These are phyloP conservation scores for Ambrosia trifida DNA, from an alignment of 129 eudicot genomes.

Conservation along the genomic window DNA sequence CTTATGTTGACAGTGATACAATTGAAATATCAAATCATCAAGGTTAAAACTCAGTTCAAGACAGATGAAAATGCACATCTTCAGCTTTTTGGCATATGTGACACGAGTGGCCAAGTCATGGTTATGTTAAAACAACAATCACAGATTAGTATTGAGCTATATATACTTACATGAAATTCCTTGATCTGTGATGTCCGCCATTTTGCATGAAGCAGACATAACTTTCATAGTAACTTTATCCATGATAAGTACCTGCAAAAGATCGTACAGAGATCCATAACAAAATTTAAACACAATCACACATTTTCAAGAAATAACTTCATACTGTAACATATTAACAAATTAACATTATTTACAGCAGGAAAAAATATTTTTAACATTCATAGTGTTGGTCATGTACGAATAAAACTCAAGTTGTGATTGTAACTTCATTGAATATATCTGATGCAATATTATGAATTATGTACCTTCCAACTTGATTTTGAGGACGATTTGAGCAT, in stretches of 20 bases:
- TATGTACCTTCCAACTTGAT: conserved; percentile 85
- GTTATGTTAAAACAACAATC: conserved; percentile 5
- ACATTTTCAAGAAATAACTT: not conserved
- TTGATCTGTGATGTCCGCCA: conserved; percentile 97
- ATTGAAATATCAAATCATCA: conserved; percentile 3
- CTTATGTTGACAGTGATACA: not conserved
- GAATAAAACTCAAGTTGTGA: conserved; percentile 5
- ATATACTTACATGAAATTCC: conserved; percentile 85
- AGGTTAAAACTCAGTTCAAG: not conserved
- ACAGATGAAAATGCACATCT: conserved; percentile 3
- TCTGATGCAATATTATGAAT: conserved; percentile 12
- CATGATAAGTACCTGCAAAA: conserved; percentile 83
- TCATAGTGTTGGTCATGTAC: not conserved
- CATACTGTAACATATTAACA: conserved; percentile 10
- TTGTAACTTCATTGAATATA: conserved; percentile 8
- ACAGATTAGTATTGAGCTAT: conserved; percentile 2
- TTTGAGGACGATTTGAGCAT: conserved; percentile 74
- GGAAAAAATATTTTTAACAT: not conserved
- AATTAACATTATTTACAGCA: conserved; percentile 3
- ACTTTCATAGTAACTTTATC: conserved; percentile 94
- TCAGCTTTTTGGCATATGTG: not conserved
- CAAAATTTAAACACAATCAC: not conserved
- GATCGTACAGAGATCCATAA: conserved; percentile 13
- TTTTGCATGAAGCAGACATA: conserved; percentile 88
- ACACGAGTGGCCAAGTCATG: conserved; percentile 7